Percentiles rank a stretch among this genome's conserved stretches.
These are phyloP conservation scores for Colletotrichum sidae DNA, from an alignment of 2,329 filamentous ascomycete species.

Conservation along the genomic window DNA sequence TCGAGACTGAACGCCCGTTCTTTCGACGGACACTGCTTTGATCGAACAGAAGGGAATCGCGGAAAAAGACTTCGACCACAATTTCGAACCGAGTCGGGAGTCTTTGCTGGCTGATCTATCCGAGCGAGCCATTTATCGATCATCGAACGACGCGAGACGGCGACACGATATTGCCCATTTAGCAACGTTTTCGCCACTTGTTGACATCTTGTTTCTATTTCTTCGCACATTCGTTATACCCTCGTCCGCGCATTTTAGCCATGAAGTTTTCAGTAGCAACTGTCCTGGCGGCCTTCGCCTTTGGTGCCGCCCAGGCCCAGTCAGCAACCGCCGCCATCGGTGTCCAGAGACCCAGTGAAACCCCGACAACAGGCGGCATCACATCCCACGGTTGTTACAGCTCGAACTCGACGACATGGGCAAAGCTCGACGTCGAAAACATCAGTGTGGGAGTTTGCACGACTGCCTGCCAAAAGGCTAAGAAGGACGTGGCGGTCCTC, in stretches of 20 bases:
- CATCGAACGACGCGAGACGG: conserved; percentile 6
- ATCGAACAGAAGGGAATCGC: conserved; percentile 12
- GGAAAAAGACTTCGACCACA: neutral
- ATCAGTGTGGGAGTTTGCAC: conserved; percentile 57
- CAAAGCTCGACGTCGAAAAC: conserved; percentile 36
- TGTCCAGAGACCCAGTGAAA: conserved; percentile 50
- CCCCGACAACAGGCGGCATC: conserved; percentile 50
- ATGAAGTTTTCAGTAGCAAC: conserved; percentile 30
- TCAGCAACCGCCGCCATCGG: conserved; percentile 6
- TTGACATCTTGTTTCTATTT: no score
- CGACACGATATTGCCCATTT: neutral
- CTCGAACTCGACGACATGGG: conserved; percentile 53
- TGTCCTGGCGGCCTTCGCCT: conserved; percentile 32
- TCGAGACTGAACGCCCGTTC: conserved; percentile 11
- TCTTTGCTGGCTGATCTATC: conserved; percentile 2
- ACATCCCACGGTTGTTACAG: conserved; percentile 65
- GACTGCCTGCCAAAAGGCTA: conserved; percentile 38
- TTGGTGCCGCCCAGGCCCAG: conserved; percentile 30
- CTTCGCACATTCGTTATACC: conserved; percentile 20
- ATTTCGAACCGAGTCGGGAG: conserved; percentile 3
- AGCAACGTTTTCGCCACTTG: no score
- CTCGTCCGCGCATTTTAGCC: conserved; percentile 5
- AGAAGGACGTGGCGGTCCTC: conserved; percentile 71
- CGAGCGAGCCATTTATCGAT: conserved; percentile 10
- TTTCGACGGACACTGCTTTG: conserved; percentile 15